A percentile compares a stretch with the other conserved stretches of the same genome.
Conservation (phyloP, 805 yeast species). For the Candida gorgasii region DNA sequence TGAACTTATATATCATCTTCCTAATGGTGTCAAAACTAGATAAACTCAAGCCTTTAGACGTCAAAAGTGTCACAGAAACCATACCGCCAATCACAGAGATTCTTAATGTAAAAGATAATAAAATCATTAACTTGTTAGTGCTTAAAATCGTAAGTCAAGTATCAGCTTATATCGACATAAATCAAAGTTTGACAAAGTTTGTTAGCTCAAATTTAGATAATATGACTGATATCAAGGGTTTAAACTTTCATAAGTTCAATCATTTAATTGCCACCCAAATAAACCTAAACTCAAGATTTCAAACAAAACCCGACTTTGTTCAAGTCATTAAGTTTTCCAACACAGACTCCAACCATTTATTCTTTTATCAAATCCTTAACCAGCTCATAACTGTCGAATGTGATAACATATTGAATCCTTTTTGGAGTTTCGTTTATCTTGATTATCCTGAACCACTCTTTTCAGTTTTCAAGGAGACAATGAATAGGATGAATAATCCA, state of each 20-base stretch:
- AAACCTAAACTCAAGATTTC: slow-evolving; percentile 13
- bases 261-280: slow-evolving; percentile 14
- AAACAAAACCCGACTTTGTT: slow-evolving; percentile 10
- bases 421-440: slow-evolving; percentile 12
- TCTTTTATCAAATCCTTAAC: slow-evolving; percentile 26
- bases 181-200: slow-evolving; percentile 10
- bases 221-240: slow-evolving; percentile 3
- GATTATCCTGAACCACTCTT: slow-evolving; percentile 42
- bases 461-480: slow-evolving; percentile 71
- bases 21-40: slow-evolving; percentile 56
- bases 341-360: slow-evolving; percentile 1
- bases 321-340: slow-evolving; percentile 13
- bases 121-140: not conserved
- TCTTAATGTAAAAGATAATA: slow-evolving; percentile 5
- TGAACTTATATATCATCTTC: slow-evolving; percentile 60
- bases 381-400: slow-evolving; percentile 10
- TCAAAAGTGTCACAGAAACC: slow-evolving; percentile 10
- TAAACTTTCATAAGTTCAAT: slow-evolving; percentile 13
- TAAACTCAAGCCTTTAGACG: slow-evolving; percentile 5
- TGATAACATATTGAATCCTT: slow-evolving; percentile 16
- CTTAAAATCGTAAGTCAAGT: slow-evolving; percentile 11
- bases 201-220: slow-evolving; percentile 1
- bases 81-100: slow-evolving; percentile 13
- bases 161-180: slow-evolving; percentile 11
- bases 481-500: slow-evolving; percentile 73